These are phyloP conservation scores for Exophiala spinifera DNA, from an alignment of 2,329 filamentous ascomycete species.

Conservation along the genomic window DNA sequence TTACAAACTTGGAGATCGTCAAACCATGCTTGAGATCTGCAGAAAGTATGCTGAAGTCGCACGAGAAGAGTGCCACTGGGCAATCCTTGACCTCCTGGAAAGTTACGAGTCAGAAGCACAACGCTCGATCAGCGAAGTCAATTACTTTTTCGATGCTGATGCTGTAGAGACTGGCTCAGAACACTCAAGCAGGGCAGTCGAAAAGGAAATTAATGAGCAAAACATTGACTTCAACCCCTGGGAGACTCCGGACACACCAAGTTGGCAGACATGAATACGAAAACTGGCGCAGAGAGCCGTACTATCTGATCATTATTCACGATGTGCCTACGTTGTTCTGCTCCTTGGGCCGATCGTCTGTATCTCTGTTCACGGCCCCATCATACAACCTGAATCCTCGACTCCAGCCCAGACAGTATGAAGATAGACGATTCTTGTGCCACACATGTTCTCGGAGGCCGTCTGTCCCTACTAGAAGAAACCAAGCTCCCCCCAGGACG, in stretches of 20 bases:
- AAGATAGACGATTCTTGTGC: constrained; percentile 8
- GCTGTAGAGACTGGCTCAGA: too few relatives aligned
- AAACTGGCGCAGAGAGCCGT: too few relatives aligned
- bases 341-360: background rate
- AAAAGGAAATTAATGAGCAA: too few relatives aligned
- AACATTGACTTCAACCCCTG: too few relatives aligned
- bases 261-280: background rate
- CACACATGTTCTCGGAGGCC: constrained; percentile 6
- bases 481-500: constrained; percentile 11
- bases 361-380: background rate
- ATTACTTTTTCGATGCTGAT: too few relatives aligned
- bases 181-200: too few relatives aligned
- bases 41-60: constrained; percentile 3
- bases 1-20: constrained; percentile 6
- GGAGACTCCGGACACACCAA: too few relatives aligned
- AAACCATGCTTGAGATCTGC: constrained; percentile 2
- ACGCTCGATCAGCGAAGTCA: too few relatives aligned
- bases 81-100: constrained; percentile 7
- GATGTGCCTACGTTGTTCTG: background rate
- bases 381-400: background rate
- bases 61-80: constrained; percentile 8
- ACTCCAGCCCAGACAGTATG: constrained; percentile 7
- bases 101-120: background rate
- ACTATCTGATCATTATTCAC: background rate
- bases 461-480: constrained; percentile 8